Evolutionary conservation across 2,329 filamentous ascomycete species (phyloP), one percentile per base, ranked within the genome.

Genomic region (Corynespora cassiicola): DNA sequence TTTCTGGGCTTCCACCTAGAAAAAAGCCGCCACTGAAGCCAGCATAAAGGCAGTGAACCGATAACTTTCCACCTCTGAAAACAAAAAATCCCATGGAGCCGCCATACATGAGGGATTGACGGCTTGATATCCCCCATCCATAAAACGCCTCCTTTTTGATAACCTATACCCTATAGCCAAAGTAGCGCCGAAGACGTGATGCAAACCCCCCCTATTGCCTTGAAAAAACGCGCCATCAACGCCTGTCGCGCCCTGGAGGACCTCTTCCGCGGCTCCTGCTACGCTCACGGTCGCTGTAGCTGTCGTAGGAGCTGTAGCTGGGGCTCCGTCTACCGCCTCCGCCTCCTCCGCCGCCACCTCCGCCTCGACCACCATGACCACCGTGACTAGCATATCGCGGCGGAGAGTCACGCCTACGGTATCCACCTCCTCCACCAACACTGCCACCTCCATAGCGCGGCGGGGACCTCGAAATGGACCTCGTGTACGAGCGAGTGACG

Each of bases 221-320:
- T n/a, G n/a, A n/a, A n/a, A n/a, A n/a, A n/a, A n/a, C 31, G 42
- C 27, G 40, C 29, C 38, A 42, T 47, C 11, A n/a, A n/a, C n/a
- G n/a, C n/a, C n/a, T n/a, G n/a, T n/a, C n/a, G n/a, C n/a, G n/a
- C 23, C 54, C 54, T 21, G 61, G 57, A 35, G 70, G 58, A 25
- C 61, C 58, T 21, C 60, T 45, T 41, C 65, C 66, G 27, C 65
- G 58, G 39, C 65, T 68, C 38, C 72, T 61, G 44, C 72, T 76
- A 37, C 70, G 57, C 36, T 74, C 77, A 48, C 75, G 75, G 56
- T 76, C 59, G 17, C 63, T 62, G 52, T 80, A 80, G 57, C 80
- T 83, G 54, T 78, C 81, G 52, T 83, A 83, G 48, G 80, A 83
- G 53, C 76, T 80, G 54, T 84, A 84, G 54, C 81, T 85, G 4